Evolutionary conservation across 345 rosid genomes (phyloP).

Genomic region (Gossypium herbaceum): DNA sequence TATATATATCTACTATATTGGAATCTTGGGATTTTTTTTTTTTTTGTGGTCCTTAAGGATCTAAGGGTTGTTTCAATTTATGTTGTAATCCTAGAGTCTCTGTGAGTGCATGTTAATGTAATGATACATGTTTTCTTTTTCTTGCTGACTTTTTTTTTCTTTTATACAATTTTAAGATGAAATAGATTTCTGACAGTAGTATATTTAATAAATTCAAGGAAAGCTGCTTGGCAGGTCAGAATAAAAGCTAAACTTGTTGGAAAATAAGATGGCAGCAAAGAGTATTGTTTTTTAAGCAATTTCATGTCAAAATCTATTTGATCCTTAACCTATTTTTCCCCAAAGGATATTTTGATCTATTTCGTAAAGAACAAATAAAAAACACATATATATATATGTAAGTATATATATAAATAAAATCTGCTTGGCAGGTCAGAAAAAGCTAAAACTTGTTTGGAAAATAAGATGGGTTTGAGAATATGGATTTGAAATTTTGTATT

Average conservation of each 20-base stretch:
- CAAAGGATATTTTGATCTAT: not conserved
- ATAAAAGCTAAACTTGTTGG: not conserved
- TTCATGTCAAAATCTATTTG: not conserved
- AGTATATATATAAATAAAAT: too few relatives aligned
- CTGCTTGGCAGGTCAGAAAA: not conserved
- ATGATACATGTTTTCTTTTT: not conserved
- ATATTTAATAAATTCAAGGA: not conserved
- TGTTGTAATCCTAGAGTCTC: not conserved
- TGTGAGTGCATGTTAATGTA: not conserved
- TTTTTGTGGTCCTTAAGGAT: not conserved
- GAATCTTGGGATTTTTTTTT: not conserved
- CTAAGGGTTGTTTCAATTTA: not conserved
- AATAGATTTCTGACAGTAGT: constrained; percentile 7
- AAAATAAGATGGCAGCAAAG: not conserved
- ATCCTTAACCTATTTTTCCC: not conserved
- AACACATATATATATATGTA: too few relatives aligned
- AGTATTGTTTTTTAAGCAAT: not conserved
- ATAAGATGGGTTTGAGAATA: too few relatives aligned
- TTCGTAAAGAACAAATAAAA: not conserved
- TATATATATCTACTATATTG: not conserved
- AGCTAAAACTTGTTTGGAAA: too few relatives aligned
- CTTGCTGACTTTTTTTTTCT: too few relatives aligned
- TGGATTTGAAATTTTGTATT: too few relatives aligned
- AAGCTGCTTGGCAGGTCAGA: constrained; percentile 15
- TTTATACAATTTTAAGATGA: not conserved